Conservation (phyloP, 225 moss, liverwort and hornwort species). For the Asterella californica region DNA sequence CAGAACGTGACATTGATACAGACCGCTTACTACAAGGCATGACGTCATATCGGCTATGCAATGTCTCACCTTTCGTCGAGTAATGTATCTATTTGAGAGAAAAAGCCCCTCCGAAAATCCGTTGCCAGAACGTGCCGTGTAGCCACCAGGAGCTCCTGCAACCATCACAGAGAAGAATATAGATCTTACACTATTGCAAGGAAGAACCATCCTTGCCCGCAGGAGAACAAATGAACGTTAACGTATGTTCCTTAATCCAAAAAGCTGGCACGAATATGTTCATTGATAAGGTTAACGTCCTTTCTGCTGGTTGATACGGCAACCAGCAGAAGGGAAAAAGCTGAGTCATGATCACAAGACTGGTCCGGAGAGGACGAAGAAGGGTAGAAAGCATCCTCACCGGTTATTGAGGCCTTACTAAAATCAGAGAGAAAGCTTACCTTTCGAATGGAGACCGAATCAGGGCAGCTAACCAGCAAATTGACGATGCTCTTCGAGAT, state of each 20-base stretch:
- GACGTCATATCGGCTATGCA: not conserved
- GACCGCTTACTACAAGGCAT: not conserved
- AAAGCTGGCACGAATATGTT: not conserved
- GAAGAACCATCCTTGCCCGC: not conserved
- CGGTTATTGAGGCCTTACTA: not conserved
- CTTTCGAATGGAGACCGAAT: conserved; percentile 98
- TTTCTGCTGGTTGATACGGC: not conserved
- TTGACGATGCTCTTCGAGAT: conserved; percentile 99
- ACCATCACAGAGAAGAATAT: not conserved
- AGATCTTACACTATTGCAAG: too few species aligned
- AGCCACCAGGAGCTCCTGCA: conserved; percentile 93
- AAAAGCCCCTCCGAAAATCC: conserved; percentile 94
- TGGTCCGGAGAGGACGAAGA: not conserved
- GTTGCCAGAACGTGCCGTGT: conserved; percentile 98
- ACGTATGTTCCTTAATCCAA: not conserved
- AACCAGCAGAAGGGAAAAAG: not conserved
- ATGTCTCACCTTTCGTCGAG: conserved; percentile 79
- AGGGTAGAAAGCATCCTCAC: not conserved
- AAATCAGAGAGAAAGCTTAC: conserved; percentile 35
- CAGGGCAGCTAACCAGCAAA: conserved; percentile 95
- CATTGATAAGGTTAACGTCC: not conserved
- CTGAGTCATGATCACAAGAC: not conserved
- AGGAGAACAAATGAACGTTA: not conserved
- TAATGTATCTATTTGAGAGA: conserved; percentile 93
- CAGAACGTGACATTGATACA: not conserved